Conservation (phyloP, 768 basidiomycete genomes). For the Trametes coccinea region DNA sequence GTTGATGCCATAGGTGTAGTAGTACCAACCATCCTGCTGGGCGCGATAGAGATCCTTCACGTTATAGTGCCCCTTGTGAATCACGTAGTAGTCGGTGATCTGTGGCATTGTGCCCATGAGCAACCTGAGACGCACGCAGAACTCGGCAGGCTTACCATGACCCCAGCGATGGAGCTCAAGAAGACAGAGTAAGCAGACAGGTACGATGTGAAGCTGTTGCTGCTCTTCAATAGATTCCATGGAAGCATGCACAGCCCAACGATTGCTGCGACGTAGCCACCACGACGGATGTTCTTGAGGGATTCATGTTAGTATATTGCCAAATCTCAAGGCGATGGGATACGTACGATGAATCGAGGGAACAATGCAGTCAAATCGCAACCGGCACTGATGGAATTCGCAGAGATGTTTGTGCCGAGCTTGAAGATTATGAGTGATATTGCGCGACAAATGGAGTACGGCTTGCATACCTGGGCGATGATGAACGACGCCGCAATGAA, state of each 20-base stretch:
- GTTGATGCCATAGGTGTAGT: conserved; percentile 74
- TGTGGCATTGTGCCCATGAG: conserved; percentile 24
- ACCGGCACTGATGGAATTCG: conserved; percentile 81
- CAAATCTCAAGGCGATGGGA: background rate
- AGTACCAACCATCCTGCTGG: conserved; percentile 65
- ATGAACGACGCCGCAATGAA: conserved; percentile 81
- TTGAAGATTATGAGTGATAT: conserved; percentile 9
- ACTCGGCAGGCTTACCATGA: conserved; percentile 54
- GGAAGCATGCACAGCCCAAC: conserved; percentile 76
- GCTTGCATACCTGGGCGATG: conserved; percentile 59
- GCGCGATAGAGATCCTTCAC: conserved; percentile 69
- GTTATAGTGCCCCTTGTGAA: conserved; percentile 69
- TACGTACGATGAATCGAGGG: conserved; percentile 70
- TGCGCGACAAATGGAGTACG: background rate
- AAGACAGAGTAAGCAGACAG: conserved; percentile 82
- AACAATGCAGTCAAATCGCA: conserved; percentile 79
- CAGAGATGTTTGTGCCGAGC: conserved; percentile 72
- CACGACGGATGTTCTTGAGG: conserved; percentile 73
- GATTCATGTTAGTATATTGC: background rate
- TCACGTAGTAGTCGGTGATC: conserved; percentile 80
- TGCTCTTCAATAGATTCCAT: conserved; percentile 73
- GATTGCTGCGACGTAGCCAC: conserved; percentile 80
- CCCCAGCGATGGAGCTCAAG: conserved; percentile 77
- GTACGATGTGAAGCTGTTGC: conserved; percentile 78
- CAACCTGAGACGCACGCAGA: too few relatives aligned